Evolutionary conservation across 768 basidiomycete genomes (phyloP), one percentile per base, ranked within the genome.

Genomic region (Hemileccinum rubropunctum): DNA sequence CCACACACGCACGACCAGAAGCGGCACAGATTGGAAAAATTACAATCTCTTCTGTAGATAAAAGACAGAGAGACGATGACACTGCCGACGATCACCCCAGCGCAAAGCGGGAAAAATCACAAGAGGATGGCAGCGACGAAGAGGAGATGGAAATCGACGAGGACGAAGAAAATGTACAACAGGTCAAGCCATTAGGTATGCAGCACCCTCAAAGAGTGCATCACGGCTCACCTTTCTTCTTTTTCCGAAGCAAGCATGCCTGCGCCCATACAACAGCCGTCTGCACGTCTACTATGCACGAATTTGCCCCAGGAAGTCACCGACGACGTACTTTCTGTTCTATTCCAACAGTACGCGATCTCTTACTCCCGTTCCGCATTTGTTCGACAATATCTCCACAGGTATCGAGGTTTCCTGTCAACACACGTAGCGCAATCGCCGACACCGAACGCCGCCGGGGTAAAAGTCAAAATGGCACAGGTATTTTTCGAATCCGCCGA

Each of bases 61-160:
- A 88, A 73, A 77, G 83, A 58, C 79, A 66, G 62, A 76, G 90
- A 60, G 88, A 88, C 37, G 84, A 79, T 17, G 81, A 80, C 40
- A 63, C 69, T 35, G 74, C 71, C 21, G 80, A 79, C 39, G 76
- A 71, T 45, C 82, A 75, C 46, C 78, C 79, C 43, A 74, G 73
- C 38, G 58, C 76, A 23, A 95, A 95, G 73, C 80, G 84, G 54
- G 81, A 83, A 60, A 90, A 82, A 66, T 71, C 76, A 38, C 80
- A 81, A 42, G 83, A 76, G 36, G 81, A 83, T 12, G 72, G 73
- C 13, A 80, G 70, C 56, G 88, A 90, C 54, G 92, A 84, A 47
- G 88, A 88, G 64, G 91, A 93, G 72, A 95, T 95, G 86, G 93
- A 95, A 71, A 91, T 93, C 61, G 92, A 94, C 52, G 91, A 94